phyloP scores from a whole-genome alignment of 2,329 filamentous ascomycete genomes.

The Cladophialophora exuberans region DNA sequence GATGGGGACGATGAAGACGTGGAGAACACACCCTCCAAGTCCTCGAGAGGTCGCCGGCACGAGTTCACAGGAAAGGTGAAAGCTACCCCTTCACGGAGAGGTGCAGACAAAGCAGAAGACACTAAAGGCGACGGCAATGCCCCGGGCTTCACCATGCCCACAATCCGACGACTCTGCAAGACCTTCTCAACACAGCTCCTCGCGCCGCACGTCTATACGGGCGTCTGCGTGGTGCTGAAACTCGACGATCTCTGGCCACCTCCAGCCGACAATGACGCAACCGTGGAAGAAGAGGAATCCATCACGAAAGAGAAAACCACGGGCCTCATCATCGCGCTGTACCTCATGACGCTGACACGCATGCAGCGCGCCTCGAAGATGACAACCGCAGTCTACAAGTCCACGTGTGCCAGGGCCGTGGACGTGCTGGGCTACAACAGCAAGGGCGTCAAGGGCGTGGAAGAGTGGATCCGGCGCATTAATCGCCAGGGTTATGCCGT shows the following conservation, averaged over 20 bases:
- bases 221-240: conserved; percentile 61
- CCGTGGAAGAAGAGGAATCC: conserved; percentile 51
- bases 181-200: conserved; percentile 64
- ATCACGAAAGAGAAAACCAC: conserved; percentile 43
- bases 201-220: conserved; percentile 74
- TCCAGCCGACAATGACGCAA: conserved; percentile 39
- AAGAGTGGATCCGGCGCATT: conserved; percentile 63
- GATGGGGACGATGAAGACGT: conserved; percentile 33
- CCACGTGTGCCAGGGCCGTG: conserved; percentile 17
- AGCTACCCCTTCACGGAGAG: conserved; percentile 21
- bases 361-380: conserved; percentile 34
- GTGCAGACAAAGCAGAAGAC: conserved; percentile 3
- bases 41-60: neutral
- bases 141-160: conserved; percentile 70
- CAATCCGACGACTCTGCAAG: conserved; percentile 67
- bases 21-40: conserved; percentile 12
- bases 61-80: conserved; percentile 28
- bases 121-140: conserved; percentile 39
- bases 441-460: conserved; percentile 58
- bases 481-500: conserved; percentile 54
- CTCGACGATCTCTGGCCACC: conserved; percentile 49
- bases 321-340: conserved; percentile 47
- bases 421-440: conserved; percentile 38
- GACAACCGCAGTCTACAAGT: conserved; percentile 29
- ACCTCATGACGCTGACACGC: conserved; percentile 47